Base-by-base conservation (phyloP, 1,284 basidiomycete genomes). In the Sphaerobolus stellatus region DNA sequence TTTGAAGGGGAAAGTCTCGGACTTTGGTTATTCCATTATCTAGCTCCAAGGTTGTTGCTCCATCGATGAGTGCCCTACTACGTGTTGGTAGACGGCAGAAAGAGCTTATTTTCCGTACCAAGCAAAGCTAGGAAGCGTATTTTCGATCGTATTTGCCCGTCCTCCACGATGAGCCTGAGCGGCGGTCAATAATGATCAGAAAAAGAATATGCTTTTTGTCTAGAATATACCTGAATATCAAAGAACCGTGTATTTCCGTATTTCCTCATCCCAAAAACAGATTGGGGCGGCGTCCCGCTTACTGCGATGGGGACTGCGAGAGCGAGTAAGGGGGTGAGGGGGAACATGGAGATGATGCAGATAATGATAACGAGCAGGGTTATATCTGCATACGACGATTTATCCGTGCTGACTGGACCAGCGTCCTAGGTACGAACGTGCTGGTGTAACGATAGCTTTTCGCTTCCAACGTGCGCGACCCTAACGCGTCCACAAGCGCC, bases 1-100 rank as follows among this genome's bases (percentile, higher is more conserved):
- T 36, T 43, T 9, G 13, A n/a, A 33, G 36, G 38, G 40, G 33
- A 14, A 25, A 33, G 14, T 22, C 27, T 62, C 67, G 59, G 48
- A 81, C 85, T 72, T 81, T 82, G 2, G 88, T 88, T 52, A 90
- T 77, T 4, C 85, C 86, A 63, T 88, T 87, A 68, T 91, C 90
- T 58, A 91, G 68, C 68, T 92, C 89, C 22, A 92, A 74, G 0
- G 87, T 88, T 1, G 84, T 85, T 16, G 83, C 81, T 28, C 89
- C 89, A 61, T 87, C 80, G 38, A 90, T 80, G 54, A 90, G 73
- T 34, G 80, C 86, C 84, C 84, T 84, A 52, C 31, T 36, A 40
- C 47, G 40, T 49, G 50, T 44, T 54, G 48, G 57, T 20, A 40
- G 34, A 13, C 44, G 27, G 46, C 41, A n/a, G 54, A 20, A 34